phyloP scores from a whole-genome alignment of 345 rosid genomes.

The Trapa incisa region DNA sequence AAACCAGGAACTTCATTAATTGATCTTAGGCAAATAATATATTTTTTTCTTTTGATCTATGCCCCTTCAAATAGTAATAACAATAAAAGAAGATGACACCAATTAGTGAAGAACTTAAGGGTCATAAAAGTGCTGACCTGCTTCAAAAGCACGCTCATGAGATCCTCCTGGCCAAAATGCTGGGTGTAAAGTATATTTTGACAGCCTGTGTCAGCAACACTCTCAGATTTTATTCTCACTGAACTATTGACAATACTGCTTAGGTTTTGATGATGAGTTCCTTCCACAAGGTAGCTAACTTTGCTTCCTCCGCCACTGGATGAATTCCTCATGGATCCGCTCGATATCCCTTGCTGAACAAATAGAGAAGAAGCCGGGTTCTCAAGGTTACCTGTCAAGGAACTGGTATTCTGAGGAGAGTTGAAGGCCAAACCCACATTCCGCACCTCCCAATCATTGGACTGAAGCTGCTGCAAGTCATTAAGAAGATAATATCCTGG shows the following conservation, averaged over 20 bases:
- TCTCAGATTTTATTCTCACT: slow-evolving; percentile 58
- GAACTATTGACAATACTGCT: slow-evolving; percentile 27
- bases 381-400: slow-evolving; percentile 26
- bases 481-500: slow-evolving; percentile 45
- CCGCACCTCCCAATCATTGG: slow-evolving; percentile 57
- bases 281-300: slow-evolving; percentile 25
- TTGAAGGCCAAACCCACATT: slow-evolving; percentile 43
- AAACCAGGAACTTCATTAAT: not conserved
- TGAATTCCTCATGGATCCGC: slow-evolving; percentile 27
- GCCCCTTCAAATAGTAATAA: not conserved
- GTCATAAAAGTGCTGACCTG: slow-evolving; percentile 35
- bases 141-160: slow-evolving; percentile 72
- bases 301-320: slow-evolving; percentile 18
- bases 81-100: not conserved
- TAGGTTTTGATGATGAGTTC: slow-evolving; percentile 21
- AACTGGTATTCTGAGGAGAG: slow-evolving; percentile 38
- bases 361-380: slow-evolving; percentile 4
- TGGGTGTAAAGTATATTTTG: slow-evolving; percentile 36
- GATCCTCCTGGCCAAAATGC: slow-evolving; percentile 69
- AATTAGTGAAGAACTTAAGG: not conserved
- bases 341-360: slow-evolving; percentile 17
- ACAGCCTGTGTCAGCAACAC: slow-evolving; percentile 29
- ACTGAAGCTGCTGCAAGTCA: slow-evolving; percentile 49
- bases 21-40: not conserved
- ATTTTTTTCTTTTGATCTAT: too few relatives aligned